A percentile compares a stretch with the other conserved stretches of the same genome.
phyloP scores from a whole-genome alignment of 2,329 filamentous ascomycete genomes.

The Fusarium succisae region DNA sequence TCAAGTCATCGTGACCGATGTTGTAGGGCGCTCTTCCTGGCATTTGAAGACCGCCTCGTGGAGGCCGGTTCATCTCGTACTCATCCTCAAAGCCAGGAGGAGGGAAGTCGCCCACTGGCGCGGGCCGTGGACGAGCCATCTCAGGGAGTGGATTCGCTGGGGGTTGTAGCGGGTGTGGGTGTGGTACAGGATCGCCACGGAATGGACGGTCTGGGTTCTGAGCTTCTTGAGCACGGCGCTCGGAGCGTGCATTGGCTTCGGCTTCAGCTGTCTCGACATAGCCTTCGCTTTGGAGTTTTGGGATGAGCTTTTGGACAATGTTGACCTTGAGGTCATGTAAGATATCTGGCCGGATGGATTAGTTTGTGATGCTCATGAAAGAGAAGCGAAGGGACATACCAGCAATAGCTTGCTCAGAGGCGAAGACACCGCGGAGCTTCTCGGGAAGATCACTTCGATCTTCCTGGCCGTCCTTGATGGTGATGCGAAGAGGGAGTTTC shows the following conservation, averaged over 20 bases:
- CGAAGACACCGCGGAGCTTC: slow-evolving; percentile 72
- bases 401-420: slow-evolving; percentile 73
- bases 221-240: slow-evolving; percentile 53
- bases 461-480: slow-evolving; percentile 56
- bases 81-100: slow-evolving; percentile 96
- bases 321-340: slow-evolving; percentile 77
- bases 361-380: background rate
- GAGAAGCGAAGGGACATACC: slow-evolving; percentile 40
- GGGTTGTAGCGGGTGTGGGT: slow-evolving; percentile 69
- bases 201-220: slow-evolving; percentile 46
- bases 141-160: slow-evolving; percentile 71
- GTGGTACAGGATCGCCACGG: slow-evolving; percentile 61
- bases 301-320: slow-evolving; percentile 85
- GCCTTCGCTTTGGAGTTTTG: slow-evolving; percentile 78
- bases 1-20: slow-evolving; percentile 86
- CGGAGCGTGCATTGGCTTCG: slow-evolving; percentile 53
- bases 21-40: slow-evolving; percentile 67
- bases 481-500: slow-evolving; percentile 65
- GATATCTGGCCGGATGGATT: slow-evolving; percentile 59
- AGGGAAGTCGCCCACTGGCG: slow-evolving; percentile 76
- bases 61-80: slow-evolving; percentile 78
- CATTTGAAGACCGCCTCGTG: slow-evolving; percentile 43
- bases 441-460: slow-evolving; percentile 59
- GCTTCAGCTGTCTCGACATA: slow-evolving; percentile 71
- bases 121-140: slow-evolving; percentile 65